Percentiles rank a stretch among this genome's conserved stretches.
Evolutionary conservation across 192 early-diverging fungal species (phyloP).

Genomic region (Glomus cerebriforme): DNA sequence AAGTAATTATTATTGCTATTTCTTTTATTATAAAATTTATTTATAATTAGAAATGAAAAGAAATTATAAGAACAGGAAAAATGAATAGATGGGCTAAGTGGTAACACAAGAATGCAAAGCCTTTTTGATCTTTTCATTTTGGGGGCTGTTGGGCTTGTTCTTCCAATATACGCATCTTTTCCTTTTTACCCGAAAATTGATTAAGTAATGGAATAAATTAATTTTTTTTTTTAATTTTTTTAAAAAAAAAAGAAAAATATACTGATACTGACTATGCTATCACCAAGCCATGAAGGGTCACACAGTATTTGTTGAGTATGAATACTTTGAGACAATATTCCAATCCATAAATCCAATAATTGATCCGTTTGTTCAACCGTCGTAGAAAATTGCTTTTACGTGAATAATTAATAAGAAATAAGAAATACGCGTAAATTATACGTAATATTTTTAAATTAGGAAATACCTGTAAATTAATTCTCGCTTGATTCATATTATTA

Average conservation of each 20-base stretch:
- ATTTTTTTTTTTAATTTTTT: too few relatives aligned
- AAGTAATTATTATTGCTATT: too few relatives aligned
- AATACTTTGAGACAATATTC: constrained; percentile 42
- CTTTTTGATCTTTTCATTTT: too few relatives aligned
- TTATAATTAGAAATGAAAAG: too few relatives aligned
- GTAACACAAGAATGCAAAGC: too few relatives aligned
- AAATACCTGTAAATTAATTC: constrained; percentile 17
- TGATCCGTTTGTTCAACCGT: constrained; percentile 45
- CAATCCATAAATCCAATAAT: constrained; percentile 48
- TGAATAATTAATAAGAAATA: not conserved
- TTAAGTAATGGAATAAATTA: not conserved
- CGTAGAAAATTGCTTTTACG: constrained; percentile 33
- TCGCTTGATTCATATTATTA: constrained; percentile 13
- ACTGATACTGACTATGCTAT: not conserved
- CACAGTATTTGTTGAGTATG: constrained; percentile 40
- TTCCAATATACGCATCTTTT: constrained; percentile 20
- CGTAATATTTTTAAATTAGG: not conserved
- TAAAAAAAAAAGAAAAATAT: constrained; percentile 15
- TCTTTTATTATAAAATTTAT: too few relatives aligned
- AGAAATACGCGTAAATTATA: not conserved
- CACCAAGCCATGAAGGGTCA: constrained; percentile 43
- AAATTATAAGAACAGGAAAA: too few relatives aligned
- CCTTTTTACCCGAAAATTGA: not conserved
- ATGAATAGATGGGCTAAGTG: too few relatives aligned
- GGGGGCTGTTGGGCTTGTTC: constrained; percentile 33